Evolutionary conservation across 805 yeast genomes (phyloP).

Genomic region (Saccharomycopsis fodiens): DNA sequence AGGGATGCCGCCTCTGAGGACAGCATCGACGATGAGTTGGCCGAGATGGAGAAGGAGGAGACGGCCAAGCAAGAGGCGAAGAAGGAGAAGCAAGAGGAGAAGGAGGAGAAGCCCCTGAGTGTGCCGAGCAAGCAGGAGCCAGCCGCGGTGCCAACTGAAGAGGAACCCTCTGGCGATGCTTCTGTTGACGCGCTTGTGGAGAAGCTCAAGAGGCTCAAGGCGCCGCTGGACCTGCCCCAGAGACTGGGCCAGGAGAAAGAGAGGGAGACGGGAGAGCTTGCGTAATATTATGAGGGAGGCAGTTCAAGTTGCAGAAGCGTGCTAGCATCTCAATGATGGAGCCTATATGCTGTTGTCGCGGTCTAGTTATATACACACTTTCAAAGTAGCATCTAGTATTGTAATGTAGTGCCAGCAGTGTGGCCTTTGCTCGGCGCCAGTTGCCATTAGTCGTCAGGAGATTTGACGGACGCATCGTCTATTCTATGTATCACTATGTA

Average conservation of each 20-base stretch:
- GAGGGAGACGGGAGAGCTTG: too few species aligned
- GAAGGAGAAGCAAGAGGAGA: slow-evolving; percentile 16
- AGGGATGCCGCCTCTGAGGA: slow-evolving; percentile 22
- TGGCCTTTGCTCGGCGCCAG: too few species aligned
- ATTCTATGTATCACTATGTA: too few species aligned
- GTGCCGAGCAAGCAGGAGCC: background rate
- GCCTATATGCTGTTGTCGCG: background rate
- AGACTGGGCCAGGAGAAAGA: too few species aligned
- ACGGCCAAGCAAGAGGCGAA: slow-evolving; percentile 8
- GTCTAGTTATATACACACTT: background rate
- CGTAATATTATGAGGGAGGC: too few species aligned
- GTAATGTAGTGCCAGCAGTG: too few species aligned
- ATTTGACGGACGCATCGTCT: too few species aligned
- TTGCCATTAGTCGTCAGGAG: too few species aligned
- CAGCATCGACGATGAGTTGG: slow-evolving; percentile 23
- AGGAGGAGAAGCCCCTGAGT: slow-evolving; percentile 19
- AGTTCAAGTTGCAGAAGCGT: too few species aligned
- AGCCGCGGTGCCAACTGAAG: background rate
- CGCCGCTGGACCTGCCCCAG: background rate
- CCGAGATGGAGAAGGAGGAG: slow-evolving; percentile 10
- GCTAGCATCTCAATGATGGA: too few species aligned
- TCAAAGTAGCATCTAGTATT: background rate
- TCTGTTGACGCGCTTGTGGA: background rate
- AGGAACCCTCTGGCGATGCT: background rate
- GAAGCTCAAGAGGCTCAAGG: background rate